These are phyloP conservation scores for Didymella glomerata DNA, from an alignment of 2,329 filamentous ascomycete species.

Conservation along the genomic window DNA sequence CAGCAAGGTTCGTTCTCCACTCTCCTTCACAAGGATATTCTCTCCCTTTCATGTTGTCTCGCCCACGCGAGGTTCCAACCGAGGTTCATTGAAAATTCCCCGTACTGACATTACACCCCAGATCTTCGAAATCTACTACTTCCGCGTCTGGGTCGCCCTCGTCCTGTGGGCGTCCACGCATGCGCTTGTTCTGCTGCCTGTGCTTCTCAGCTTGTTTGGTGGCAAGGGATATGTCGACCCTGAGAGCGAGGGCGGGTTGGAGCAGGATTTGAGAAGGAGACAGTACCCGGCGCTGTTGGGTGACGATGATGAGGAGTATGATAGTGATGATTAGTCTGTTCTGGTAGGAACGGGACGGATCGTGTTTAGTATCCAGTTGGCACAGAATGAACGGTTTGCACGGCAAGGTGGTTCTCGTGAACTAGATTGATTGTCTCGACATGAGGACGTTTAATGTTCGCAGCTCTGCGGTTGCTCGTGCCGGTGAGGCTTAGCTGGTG, in stretches of 20 bases:
- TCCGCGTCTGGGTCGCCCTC: slow-evolving; percentile 92
- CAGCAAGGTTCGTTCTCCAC: slow-evolving; percentile 67
- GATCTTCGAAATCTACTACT: slow-evolving; percentile 99
- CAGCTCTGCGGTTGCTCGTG: too few relatives aligned
- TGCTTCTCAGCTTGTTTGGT: slow-evolving; percentile 84
- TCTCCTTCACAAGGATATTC: neutral
- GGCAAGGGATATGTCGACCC: slow-evolving; percentile 86
- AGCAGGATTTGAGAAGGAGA: slow-evolving; percentile 84
- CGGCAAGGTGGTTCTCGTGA: too few relatives aligned
- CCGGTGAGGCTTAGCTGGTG: too few relatives aligned
- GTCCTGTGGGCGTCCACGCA: slow-evolving; percentile 89
- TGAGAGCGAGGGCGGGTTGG: slow-evolving; percentile 85
- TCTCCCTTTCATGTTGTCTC: too few relatives aligned
- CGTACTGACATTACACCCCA: too few relatives aligned
- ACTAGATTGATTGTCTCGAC: too few relatives aligned
- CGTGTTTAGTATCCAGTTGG: too few relatives aligned
- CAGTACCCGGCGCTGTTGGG: slow-evolving; percentile 76
- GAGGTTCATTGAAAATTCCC: too few relatives aligned
- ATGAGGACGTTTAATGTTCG: too few relatives aligned
- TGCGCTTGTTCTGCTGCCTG: slow-evolving; percentile 89
- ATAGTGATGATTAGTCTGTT: slow-evolving; percentile 53
- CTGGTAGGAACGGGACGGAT: too few relatives aligned
- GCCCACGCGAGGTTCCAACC: too few relatives aligned
- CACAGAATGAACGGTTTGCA: too few relatives aligned
- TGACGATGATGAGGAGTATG: slow-evolving; percentile 75